These are phyloP conservation scores for Pachysandra terminalis DNA, from an alignment of 164 flowering plant species.

Conservation along the genomic window DNA sequence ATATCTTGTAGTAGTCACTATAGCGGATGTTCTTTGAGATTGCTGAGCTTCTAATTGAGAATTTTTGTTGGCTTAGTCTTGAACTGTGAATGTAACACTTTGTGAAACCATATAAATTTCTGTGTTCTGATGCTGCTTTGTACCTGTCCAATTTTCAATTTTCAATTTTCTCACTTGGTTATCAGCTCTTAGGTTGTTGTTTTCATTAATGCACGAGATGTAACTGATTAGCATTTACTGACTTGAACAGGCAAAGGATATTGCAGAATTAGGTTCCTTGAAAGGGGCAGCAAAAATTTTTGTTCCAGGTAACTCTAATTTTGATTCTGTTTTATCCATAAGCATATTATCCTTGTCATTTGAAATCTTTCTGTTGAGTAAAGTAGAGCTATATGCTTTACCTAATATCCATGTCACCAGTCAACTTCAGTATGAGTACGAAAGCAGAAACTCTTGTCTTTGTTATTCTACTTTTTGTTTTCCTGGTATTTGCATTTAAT, in stretches of 20 bases:
- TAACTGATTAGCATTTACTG: not conserved
- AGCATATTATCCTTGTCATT: not conserved
- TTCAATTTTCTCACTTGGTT: too few relatives aligned
- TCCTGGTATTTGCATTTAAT: not conserved
- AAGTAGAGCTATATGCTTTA: not conserved
- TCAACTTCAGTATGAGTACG: not conserved
- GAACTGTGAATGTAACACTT: too few relatives aligned
- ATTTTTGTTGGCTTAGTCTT: too few relatives aligned
- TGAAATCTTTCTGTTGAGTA: not conserved
- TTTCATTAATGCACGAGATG: not conserved
- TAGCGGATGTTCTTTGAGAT: too few relatives aligned
- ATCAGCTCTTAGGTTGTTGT: too few relatives aligned
- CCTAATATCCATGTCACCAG: not conserved
- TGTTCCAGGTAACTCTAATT: conserved; percentile 65
- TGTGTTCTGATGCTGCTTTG: too few relatives aligned
- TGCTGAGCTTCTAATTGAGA: too few relatives aligned
- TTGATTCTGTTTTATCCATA: not conserved
- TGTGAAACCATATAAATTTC: too few relatives aligned
- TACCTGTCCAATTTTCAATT: too few relatives aligned
- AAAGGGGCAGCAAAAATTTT: conserved; percentile 78
- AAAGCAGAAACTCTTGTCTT: not conserved
- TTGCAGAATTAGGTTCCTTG: conserved; percentile 78
- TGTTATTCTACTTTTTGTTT: not conserved
- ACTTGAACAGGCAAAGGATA: conserved; percentile 72
- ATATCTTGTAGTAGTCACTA: too few relatives aligned